Conservation (phyloP, 768 basidiomycete genomes). For the Mrakia blollopis region DNA sequence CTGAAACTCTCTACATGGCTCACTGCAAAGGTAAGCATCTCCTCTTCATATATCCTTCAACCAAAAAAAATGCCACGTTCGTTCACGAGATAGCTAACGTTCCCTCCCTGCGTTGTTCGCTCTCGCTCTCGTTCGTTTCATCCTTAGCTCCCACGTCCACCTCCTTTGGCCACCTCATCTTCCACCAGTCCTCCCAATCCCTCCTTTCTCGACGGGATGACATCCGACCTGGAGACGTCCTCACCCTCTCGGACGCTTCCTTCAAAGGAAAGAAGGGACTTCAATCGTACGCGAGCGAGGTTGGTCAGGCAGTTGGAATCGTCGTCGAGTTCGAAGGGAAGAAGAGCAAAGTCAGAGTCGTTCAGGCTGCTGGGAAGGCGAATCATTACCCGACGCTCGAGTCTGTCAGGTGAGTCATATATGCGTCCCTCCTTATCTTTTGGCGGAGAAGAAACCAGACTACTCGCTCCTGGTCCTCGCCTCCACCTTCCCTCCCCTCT, state of each 20-base stretch:
- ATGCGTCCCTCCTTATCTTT: constrained; percentile 56
- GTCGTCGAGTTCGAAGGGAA: constrained; percentile 77
- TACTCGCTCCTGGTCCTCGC: too few species aligned
- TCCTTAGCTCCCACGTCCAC: constrained; percentile 51
- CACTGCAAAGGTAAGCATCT: constrained; percentile 51
- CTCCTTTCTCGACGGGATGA: constrained; percentile 73
- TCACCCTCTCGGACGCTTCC: constrained; percentile 50
- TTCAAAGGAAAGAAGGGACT: constrained; percentile 60
- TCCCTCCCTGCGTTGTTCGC: not conserved
- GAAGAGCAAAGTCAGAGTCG: constrained; percentile 78
- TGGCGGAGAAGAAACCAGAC: too few species aligned
- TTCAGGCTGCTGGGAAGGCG: constrained; percentile 81
- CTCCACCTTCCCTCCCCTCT: not conserved
- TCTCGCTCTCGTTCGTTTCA: not conserved
- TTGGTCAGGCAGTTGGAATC: constrained; percentile 64
- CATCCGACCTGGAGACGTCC: constrained; percentile 79
- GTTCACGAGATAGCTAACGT: too few species aligned
- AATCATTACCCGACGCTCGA: constrained; percentile 61
- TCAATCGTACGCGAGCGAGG: constrained; percentile 61
- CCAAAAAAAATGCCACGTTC: too few species aligned
- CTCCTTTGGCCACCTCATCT: constrained; percentile 70
- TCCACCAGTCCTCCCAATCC: constrained; percentile 59
- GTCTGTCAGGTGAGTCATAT: constrained; percentile 10
- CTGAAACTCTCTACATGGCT: constrained; percentile 52
- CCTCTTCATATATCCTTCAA: too few species aligned